A percentile compares a stretch with the other conserved stretches of the same genome.
Evolutionary conservation across 306 rosid genomes (phyloP).

Genomic region (Inga leiocalycina): DNA sequence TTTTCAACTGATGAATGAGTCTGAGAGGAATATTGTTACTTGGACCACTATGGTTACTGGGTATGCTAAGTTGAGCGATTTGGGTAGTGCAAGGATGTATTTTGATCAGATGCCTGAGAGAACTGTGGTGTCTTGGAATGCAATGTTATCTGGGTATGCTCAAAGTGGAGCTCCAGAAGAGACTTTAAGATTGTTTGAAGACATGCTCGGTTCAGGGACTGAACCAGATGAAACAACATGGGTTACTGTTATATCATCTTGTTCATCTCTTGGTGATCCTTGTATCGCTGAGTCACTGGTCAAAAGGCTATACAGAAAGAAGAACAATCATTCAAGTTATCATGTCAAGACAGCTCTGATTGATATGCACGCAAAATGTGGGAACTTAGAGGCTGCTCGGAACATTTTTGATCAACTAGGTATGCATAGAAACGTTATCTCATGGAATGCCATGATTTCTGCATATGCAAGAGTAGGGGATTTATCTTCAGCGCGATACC

Average conservation of each 20-base stretch:
- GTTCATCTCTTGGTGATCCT: constrained; percentile 50
- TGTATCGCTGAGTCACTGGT: constrained; percentile 46
- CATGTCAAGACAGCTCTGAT: constrained; percentile 64
- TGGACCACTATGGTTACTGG: constrained; percentile 78
- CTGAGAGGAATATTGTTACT: constrained; percentile 48
- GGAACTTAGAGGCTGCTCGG: constrained; percentile 56
- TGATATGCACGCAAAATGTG: constrained; percentile 72
- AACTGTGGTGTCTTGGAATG: constrained; percentile 77
- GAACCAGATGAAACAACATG: constrained; percentile 61
- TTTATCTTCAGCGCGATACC: constrained; percentile 48
- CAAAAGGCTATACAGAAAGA: constrained; percentile 37
- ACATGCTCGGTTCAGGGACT: constrained; percentile 47
- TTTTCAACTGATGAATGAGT: constrained; percentile 44
- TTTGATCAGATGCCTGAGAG: constrained; percentile 61
- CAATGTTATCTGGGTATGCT: constrained; percentile 73
- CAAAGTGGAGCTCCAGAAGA: constrained; percentile 55
- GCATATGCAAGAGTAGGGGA: constrained; percentile 66
- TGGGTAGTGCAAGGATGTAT: constrained; percentile 53
- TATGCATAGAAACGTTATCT: constrained; percentile 40
- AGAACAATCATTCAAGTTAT: constrained; percentile 44
- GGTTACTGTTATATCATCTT: constrained; percentile 59
- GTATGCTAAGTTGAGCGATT: constrained; percentile 50
- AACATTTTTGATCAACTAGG: constrained; percentile 56
- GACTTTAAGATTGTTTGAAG: constrained; percentile 55
- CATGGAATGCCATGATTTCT: constrained; percentile 76